Evolutionary conservation across 768 basidiomycete species (phyloP).

Genomic region (Russula emetica): DNA sequence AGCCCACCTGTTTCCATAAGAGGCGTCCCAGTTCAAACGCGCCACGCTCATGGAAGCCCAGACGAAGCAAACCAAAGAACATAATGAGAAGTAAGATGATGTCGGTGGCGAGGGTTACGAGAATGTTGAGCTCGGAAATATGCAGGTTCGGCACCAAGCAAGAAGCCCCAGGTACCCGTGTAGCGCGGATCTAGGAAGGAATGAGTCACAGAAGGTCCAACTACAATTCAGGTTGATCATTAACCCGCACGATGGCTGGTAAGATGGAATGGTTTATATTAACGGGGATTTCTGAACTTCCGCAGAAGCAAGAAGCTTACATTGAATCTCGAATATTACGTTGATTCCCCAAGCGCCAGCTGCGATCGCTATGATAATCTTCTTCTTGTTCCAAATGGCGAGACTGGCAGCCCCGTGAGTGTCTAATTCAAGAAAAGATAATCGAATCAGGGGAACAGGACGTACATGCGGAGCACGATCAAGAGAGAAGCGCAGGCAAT

Average conservation of each 20-base stretch:
- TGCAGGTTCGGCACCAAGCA: neutral
- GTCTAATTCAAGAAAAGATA: too few relatives aligned
- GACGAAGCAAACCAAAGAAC: neutral
- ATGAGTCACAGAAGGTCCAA: neutral
- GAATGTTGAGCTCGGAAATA: neutral
- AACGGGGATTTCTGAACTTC: too few relatives aligned
- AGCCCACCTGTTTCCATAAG: slow-evolving; percentile 6
- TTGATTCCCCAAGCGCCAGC: too few relatives aligned
- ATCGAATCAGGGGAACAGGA: too few relatives aligned
- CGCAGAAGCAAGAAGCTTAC: too few relatives aligned
- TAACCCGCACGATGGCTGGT: too few relatives aligned
- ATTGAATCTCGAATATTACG: too few relatives aligned
- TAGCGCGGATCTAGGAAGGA: neutral
- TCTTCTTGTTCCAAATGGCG: neutral
- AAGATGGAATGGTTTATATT: too few relatives aligned
- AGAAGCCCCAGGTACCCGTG: too few relatives aligned
- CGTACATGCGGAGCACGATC: neutral
- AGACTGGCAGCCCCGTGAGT: too few relatives aligned
- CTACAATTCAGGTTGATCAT: too few relatives aligned
- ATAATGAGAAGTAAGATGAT: neutral
- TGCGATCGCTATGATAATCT: too few relatives aligned
- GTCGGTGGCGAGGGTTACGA: neutral
- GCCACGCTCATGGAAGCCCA: neutral
- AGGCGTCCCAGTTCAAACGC: neutral
- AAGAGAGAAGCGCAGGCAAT: neutral